These are phyloP conservation scores for Gossypium rotundifolium DNA, from an alignment of 345 rosid species.

Conservation along the genomic window DNA sequence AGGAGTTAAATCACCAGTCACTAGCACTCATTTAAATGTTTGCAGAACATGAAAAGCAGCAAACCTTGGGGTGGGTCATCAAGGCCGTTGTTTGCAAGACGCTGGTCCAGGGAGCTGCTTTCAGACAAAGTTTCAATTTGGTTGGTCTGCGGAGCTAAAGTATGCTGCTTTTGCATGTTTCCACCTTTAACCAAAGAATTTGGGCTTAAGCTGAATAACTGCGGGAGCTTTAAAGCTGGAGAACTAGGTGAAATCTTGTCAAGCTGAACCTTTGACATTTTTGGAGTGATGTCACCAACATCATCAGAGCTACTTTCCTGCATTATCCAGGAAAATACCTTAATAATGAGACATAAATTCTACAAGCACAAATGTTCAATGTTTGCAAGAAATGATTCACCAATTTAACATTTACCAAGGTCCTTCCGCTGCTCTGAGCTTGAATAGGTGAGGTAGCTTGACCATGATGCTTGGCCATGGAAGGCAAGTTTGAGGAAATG, in stretches of 20 bases:
- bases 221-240: slow-evolving; percentile 82
- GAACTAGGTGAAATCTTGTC: slow-evolving; percentile 69
- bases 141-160: slow-evolving; percentile 43
- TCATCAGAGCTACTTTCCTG: slow-evolving; percentile 77
- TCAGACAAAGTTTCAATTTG: slow-evolving; percentile 59
- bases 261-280: slow-evolving; percentile 63
- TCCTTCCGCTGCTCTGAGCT: slow-evolving; percentile 73
- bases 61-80: slow-evolving; percentile 65
- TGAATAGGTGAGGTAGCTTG: slow-evolving; percentile 56
- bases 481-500: slow-evolving; percentile 64
- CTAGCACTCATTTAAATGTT: not conserved
- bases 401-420: slow-evolving; percentile 39
- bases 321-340: slow-evolving; percentile 6
- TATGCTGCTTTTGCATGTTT: slow-evolving; percentile 65
- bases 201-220: slow-evolving; percentile 82
- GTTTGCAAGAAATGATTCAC: not conserved
- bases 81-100: slow-evolving; percentile 34
- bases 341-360: slow-evolving; percentile 3
- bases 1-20: slow-evolving; percentile 2
- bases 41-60: slow-evolving; percentile 15
- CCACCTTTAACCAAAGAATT: slow-evolving; percentile 81
- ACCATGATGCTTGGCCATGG: slow-evolving; percentile 47
- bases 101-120: slow-evolving; percentile 50
- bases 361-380: not conserved
- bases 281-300: slow-evolving; percentile 62